Evolutionary conservation across 169 alveolate genomes (phyloP), one percentile per base, ranked within the genome.

Genomic region (Theileria parva): DNA sequence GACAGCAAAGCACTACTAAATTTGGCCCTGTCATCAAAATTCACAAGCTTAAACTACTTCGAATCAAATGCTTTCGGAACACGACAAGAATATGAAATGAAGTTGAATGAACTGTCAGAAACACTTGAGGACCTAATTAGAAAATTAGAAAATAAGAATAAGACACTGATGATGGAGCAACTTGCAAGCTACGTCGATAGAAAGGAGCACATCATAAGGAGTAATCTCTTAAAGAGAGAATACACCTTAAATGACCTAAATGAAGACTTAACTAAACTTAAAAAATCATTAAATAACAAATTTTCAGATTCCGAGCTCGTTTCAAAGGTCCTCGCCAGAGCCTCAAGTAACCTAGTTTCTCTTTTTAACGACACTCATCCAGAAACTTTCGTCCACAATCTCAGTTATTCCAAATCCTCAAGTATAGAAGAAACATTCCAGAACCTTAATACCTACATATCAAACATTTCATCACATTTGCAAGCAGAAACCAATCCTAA

Each of bases 311-410:
- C 78, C 66, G 68, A 74, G 23, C 72, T 81, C n/a, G 74, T 77
- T 6, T 71, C 73, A 28, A 74, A 71, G 73, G 88, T 70, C 61
- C 74, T 81, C 61, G 74, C 88, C 6, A 74, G 74, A 53, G 25
- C 74, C n/a, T 74, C 88, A 68, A 77, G 64, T 53, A 69, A 55
- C 0, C 75, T 81, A 8, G 55, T 70, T 60, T 60, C 70, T 7
- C 12, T 32, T 15, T 81, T 64, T 50, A 77, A 81, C 61, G 80
- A 81, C 23, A 53, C 39, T 21, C 88, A 81, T 67, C 88, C 88
- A 23, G 74, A 75, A 25, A 27, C 53, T 17, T 55, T 55, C 64
- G 12, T 55, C 7, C 64, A 55, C 64, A 55, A 55, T 21, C 64
- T 55, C 4, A 55, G 64, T 21, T 55, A 55, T 21, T 55, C 64